Conservation (phyloP, 2,329 filamentous ascomycete genomes). For the Ceratocystis huliohia region DNA sequence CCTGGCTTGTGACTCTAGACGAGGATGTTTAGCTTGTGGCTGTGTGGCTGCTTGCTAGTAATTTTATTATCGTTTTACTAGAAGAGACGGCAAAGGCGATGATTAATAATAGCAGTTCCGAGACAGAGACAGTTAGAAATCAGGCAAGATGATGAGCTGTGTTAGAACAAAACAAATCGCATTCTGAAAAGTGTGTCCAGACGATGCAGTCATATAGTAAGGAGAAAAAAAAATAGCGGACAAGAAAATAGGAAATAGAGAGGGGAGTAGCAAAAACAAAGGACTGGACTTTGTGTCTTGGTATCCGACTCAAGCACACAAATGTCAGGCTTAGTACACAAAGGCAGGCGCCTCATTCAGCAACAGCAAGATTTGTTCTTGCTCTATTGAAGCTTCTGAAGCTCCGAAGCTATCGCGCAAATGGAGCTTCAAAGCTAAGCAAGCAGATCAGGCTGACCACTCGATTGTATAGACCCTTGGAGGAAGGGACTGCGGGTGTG, state of each 20-base stretch:
- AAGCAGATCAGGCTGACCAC: conserved; percentile 7
- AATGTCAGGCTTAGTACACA: background rate
- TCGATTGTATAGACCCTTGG: background rate
- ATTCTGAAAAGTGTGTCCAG: background rate
- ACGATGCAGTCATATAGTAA: background rate
- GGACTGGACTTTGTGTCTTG: background rate
- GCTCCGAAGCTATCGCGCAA: conserved; percentile 7
- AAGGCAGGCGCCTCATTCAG: background rate
- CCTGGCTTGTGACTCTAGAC: background rate
- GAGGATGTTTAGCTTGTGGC: background rate
- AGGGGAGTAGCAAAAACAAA: background rate
- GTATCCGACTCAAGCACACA: background rate
- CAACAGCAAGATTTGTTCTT: background rate
- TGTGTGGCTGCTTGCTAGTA: background rate
- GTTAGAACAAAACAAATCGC: background rate
- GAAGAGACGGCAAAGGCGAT: background rate
- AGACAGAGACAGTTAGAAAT: background rate
- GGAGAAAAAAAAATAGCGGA: background rate
- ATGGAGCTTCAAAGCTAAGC: background rate
- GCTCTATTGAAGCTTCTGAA: conserved; percentile 8
- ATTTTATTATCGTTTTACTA: background rate
- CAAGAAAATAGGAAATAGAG: background rate
- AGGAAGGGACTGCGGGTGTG: conserved; percentile 16
- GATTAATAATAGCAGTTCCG: background rate
- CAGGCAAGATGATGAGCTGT: background rate